These are phyloP conservation scores for Phellinidium pouzarii DNA, from an alignment of 1,284 basidiomycete species.

Conservation along the genomic window DNA sequence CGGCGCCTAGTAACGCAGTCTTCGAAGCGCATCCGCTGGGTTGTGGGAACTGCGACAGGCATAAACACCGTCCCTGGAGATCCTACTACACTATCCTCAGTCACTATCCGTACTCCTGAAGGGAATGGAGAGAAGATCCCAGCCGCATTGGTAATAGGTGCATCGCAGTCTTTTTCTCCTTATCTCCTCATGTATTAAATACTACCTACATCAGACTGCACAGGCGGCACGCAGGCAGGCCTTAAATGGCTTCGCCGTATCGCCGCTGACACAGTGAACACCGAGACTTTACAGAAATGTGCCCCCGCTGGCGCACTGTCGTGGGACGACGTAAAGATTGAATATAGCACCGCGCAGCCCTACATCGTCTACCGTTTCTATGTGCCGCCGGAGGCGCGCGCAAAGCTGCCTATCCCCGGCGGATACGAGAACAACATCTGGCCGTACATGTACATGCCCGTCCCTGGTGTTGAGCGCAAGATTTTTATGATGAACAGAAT, in stretches of 20 bases:
- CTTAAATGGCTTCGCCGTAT: slow-evolving; percentile 16
- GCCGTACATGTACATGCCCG: slow-evolving; percentile 15
- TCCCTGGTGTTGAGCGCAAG: slow-evolving; percentile 9
- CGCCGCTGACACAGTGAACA: background rate
- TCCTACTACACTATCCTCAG: slow-evolving; percentile 6
- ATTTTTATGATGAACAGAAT: slow-evolving; percentile 10
- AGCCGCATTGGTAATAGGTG: slow-evolving; percentile 13
- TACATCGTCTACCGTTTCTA: slow-evolving; percentile 7
- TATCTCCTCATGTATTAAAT: background rate
- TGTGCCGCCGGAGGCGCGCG: slow-evolving; percentile 13
- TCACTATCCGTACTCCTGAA: slow-evolving; percentile 9
- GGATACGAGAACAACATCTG: slow-evolving; percentile 14
- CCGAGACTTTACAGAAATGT: background rate
- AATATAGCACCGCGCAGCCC: slow-evolving; percentile 12
- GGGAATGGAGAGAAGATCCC: slow-evolving; percentile 1
- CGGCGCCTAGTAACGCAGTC: slow-evolving; percentile 11
- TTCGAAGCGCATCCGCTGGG: slow-evolving; percentile 6
- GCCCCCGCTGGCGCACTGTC: background rate
- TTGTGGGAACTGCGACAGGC: slow-evolving; percentile 3
- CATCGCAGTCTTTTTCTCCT: background rate
- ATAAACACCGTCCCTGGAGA: slow-evolving; percentile 5
- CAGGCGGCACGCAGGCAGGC: slow-evolving; percentile 18
- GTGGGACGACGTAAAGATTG: slow-evolving; percentile 10
- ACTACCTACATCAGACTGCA: slow-evolving; percentile 14
- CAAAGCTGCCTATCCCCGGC: slow-evolving; percentile 12